Evolutionary conservation across 257 asterid genomes (phyloP).

Genomic region (Solanum dulcamara): DNA sequence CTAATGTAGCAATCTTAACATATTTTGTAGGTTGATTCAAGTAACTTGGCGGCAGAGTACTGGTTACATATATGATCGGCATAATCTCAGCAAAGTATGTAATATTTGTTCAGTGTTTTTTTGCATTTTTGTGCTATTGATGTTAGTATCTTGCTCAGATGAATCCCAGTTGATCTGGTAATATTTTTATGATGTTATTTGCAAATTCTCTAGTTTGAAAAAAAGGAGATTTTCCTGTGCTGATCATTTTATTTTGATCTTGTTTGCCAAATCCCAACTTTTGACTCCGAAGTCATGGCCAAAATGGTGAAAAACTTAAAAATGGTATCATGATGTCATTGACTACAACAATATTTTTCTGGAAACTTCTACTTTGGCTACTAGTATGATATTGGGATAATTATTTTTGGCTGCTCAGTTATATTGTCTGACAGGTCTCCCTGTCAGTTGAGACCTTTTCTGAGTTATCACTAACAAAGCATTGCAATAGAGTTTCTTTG

Average conservation of each 20-base stretch:
- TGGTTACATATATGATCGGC: conserved; percentile 80
- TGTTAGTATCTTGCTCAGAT: neutral
- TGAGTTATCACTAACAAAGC: neutral
- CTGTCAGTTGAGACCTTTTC: neutral
- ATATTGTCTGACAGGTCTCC: neutral
- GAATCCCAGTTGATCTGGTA: neutral
- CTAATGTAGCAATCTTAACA: neutral
- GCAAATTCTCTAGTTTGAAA: neutral
- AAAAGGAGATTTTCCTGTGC: neutral
- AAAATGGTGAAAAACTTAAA: neutral
- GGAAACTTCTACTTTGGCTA: neutral
- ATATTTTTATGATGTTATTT: neutral
- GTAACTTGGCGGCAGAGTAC: conserved; percentile 70
- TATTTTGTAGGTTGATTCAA: conserved; percentile 85
- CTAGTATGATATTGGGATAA: neutral
- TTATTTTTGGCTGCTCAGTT: neutral
- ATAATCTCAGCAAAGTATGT: conserved; percentile 70
- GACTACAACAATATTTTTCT: neutral
- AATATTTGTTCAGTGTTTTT: neutral
- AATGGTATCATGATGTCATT: neutral
- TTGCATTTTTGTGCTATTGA: neutral
- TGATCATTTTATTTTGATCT: neutral
- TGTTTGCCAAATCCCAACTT: neutral
- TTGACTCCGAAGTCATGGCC: neutral
- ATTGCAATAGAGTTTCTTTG: neutral